These are phyloP conservation scores for Fagus crenata DNA, from an alignment of 306 rosid genomes.

Conservation along the genomic window DNA sequence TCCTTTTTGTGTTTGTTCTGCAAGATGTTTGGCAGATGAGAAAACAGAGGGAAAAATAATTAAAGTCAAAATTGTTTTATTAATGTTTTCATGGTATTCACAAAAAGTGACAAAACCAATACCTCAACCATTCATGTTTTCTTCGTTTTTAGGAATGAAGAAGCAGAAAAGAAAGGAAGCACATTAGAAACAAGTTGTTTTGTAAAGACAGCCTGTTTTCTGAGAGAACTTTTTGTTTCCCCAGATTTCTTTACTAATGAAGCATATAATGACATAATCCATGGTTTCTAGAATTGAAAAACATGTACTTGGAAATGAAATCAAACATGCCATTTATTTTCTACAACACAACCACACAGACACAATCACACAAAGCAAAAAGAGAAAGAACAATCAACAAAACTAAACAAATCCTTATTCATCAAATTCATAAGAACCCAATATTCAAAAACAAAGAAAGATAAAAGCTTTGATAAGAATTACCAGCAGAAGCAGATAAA, in stretches of 20 bases:
- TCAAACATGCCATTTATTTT: not conserved
- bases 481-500: conserved; percentile 74
- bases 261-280: not conserved
- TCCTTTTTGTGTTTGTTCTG: not conserved
- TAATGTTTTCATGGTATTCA: conserved; percentile 4
- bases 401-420: not conserved
- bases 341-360: not conserved
- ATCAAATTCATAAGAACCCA: not conserved
- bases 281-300: not conserved
- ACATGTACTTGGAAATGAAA: not conserved
- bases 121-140: not conserved
- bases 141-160: not conserved
- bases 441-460: not conserved
- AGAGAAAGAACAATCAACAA: not conserved
- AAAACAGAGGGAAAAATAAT: not conserved
- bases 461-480: conserved; percentile 16
- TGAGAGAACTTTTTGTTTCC: conserved; percentile 1
- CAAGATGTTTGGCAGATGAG: not conserved
- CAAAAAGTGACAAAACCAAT: conserved; percentile 25
- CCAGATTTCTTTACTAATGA: not conserved
- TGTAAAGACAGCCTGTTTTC: not conserved
- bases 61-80: not conserved
- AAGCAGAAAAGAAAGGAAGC: conserved; percentile 7
- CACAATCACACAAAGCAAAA: not conserved
- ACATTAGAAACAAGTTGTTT: conserved; percentile 6